Evolutionary conservation across 2,329 filamentous ascomycete genomes (phyloP).

Genomic region (Colletotrichum cuscutae): DNA sequence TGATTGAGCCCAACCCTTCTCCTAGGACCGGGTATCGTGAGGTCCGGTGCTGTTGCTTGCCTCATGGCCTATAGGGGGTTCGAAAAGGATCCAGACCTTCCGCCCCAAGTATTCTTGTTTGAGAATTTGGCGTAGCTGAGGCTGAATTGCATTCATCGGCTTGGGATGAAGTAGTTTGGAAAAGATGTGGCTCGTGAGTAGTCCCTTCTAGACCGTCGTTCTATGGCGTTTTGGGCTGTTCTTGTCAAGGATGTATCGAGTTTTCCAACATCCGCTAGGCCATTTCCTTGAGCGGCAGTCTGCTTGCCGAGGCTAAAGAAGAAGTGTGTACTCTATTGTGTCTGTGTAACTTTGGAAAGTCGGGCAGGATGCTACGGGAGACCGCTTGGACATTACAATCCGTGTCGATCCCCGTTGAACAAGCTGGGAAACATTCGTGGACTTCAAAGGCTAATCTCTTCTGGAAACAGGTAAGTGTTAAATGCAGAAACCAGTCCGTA

Average conservation of each 20-base stretch:
- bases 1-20: neutral
- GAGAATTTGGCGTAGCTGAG: slow-evolving; percentile 10
- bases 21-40: neutral
- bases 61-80: neutral
- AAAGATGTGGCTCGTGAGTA: slow-evolving; percentile 27
- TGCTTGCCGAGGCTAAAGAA: neutral
- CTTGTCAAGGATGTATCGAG: neutral
- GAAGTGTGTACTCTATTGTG: neutral
- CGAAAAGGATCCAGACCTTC: slow-evolving; percentile 12
- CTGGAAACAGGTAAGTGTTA: neutral
- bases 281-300: neutral
- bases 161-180: slow-evolving; percentile 15
- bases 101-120: slow-evolving; percentile 1
- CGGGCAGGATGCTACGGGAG: neutral
- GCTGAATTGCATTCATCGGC: slow-evolving; percentile 7
- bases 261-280: neutral
- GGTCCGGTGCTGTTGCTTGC: neutral
- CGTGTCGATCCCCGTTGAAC: neutral
- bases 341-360: neutral
- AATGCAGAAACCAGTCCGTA: neutral
- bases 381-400: neutral
- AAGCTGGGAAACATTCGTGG: neutral
- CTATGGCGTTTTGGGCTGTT: neutral
- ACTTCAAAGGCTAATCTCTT: neutral
- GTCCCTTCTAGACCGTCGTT: slow-evolving; percentile 14